Conservation (phyloP, 768 basidiomycete genomes). For the Lentinus tigrinus region DNA sequence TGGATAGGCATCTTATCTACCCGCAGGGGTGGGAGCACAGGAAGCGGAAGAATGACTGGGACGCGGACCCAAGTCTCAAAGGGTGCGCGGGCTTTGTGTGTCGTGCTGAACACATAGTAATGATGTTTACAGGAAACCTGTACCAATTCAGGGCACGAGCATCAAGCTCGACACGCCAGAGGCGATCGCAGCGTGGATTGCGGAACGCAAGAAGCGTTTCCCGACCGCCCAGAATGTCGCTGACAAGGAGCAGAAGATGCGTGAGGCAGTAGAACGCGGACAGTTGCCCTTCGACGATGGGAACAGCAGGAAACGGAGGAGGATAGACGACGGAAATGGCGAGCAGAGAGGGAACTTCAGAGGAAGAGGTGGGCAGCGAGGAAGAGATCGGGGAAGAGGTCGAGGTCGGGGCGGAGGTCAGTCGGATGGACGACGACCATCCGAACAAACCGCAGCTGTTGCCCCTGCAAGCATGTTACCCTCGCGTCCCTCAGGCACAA, state of each 20-base stretch:
- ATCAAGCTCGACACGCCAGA: constrained; percentile 79
- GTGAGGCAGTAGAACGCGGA: constrained; percentile 80
- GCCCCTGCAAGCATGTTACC: background rate
- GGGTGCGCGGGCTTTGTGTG: constrained; percentile 45
- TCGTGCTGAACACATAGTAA: background rate
- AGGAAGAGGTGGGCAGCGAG: constrained; percentile 32
- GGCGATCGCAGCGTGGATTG: constrained; percentile 80
- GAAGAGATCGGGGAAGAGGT: constrained; percentile 31
- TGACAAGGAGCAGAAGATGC: constrained; percentile 78
- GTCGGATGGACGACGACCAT: constrained; percentile 4
- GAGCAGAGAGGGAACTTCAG: constrained; percentile 3
- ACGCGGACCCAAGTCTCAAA: constrained; percentile 78
- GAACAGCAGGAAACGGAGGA: constrained; percentile 42
- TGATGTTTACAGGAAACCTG: constrained; percentile 50
- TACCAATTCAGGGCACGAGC: constrained; percentile 79
- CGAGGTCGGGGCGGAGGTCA: constrained; percentile 13
- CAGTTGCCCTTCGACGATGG: constrained; percentile 57
- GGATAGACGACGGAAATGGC: constrained; percentile 28
- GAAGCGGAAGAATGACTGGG: constrained; percentile 64
- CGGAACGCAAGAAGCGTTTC: constrained; percentile 84
- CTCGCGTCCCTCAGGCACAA: no score
- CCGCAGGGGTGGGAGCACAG: constrained; percentile 68
- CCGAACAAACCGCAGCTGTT: background rate
- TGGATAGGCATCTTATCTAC: constrained; percentile 87
- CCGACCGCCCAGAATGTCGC: constrained; percentile 68